Base-by-base conservation (phyloP, 192 early-diverging fungal genomes). In the Umbelopsis sp. region DNA sequence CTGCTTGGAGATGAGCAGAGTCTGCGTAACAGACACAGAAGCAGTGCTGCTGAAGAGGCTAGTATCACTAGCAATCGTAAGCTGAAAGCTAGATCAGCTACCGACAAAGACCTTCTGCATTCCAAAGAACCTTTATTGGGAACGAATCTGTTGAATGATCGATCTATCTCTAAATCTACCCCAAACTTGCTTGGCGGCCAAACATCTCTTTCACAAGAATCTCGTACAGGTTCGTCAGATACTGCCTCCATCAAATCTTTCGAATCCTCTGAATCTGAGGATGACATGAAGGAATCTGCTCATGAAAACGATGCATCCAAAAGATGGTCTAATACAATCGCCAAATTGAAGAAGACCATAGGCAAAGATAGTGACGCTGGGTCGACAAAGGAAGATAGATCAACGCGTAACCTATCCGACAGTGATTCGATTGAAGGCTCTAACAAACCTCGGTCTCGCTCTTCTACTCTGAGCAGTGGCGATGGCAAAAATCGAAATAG, bases 331-430 rank as follows among this genome's bases (percentile, higher is more conserved):
- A 35, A 25, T 2, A 61, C 55, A 2, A 25, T 61, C 18, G 27
- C 55, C 30, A 61, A 61, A 18, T 25, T 61, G 27, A 61, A 61
- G 30, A 61, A 61, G 30, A 25, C 18, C 16, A 61, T 61, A 16
- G 33, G 27, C 27, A 61, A 61, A 30, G 55, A 61, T 18, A 61
- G 33, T 33, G 33, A 35, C 33, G 27, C 3, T 11, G 55, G 4
- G 30, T 25, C 30, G 55, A 61, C 30, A 25, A 61, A 33, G 55
- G 55, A 61, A 13, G 51, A 53, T 7, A 61, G 35, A 35, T 37
- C 55, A 35, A 18, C 12, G 18, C 55, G 55, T 61, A 16, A 30
- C 27, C 33, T 61, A 2, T 61, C 55, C 11, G 55, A 61, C 30
- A 61, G 33, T 35, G 30, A 16, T n/a, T 61, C 55, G 1, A 12